Conservation (phyloP, 352 stramenopile species). For the Globisporangium sylvaticum region DNA sequence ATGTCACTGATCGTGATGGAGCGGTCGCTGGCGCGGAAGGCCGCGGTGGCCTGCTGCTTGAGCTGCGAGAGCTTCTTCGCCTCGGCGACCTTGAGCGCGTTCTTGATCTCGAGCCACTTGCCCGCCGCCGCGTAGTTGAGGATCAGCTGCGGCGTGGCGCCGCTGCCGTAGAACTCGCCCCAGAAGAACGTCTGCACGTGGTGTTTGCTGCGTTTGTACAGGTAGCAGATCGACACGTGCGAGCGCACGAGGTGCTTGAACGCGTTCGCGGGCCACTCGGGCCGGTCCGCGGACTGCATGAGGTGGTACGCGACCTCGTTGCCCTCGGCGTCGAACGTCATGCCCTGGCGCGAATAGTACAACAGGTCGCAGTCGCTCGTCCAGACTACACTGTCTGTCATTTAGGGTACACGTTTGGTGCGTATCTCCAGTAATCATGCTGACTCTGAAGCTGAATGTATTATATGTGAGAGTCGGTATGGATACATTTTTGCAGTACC, state of each 20-base stretch:
- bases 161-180: conserved; percentile 26
- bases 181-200: conserved; percentile 30
- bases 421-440: too few species aligned
- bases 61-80: conserved; percentile 1
- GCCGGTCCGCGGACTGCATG: conserved; percentile 32
- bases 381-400: too few species aligned
- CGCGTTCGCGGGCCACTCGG: conserved; percentile 32
- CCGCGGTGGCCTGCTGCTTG: conserved; percentile 6
- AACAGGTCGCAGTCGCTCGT: conserved; percentile 28
- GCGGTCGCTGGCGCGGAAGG: not conserved
- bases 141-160: conserved; percentile 2
- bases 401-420: too few species aligned
- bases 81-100: conserved; percentile 21
- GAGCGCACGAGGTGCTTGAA: conserved; percentile 26
- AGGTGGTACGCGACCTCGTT: conserved; percentile 35
- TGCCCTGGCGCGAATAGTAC: conserved; percentile 18
- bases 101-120: conserved; percentile 29
- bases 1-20: not conserved
- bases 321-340: conserved; percentile 21
- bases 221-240: conserved; percentile 28
- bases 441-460: too few species aligned
- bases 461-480: too few species aligned
- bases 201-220: conserved; percentile 29
- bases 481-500: too few species aligned
- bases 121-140: conserved; percentile 30